Percentiles rank a stretch among this genome's conserved stretches.
Conservation (phyloP, 2,329 filamentous ascomycete species). For the Trichocomaceae sp. region DNA sequence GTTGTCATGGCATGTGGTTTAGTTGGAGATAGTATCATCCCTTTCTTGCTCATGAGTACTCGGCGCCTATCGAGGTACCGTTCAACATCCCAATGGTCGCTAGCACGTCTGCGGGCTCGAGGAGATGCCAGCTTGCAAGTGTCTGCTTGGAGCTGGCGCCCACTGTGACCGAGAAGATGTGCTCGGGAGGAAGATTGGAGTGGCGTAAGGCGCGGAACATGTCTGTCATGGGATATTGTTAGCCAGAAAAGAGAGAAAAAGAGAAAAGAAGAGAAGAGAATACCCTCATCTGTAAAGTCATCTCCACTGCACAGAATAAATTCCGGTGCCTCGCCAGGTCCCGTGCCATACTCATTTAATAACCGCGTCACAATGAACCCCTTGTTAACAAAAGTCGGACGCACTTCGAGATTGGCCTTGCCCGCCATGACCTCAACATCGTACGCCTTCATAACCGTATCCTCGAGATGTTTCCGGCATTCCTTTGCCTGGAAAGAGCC, state of each 20-base stretch:
- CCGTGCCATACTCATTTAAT: constrained; percentile 61
- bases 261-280: constrained; percentile 4
- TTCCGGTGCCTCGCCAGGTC: constrained; percentile 57
- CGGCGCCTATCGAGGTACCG: constrained; percentile 23
- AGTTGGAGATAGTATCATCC: neutral
- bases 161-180: constrained; percentile 86
- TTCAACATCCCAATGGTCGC: constrained; percentile 54
- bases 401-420: constrained; percentile 93
- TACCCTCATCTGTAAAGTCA: constrained; percentile 94
- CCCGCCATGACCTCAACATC: constrained; percentile 95
- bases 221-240: constrained; percentile 37
- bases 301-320: constrained; percentile 90
- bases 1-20: neutral
- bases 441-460: constrained; percentile 68
- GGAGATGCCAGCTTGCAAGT: constrained; percentile 78
- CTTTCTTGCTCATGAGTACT: constrained; percentile 5
- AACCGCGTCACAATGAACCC: constrained; percentile 86
- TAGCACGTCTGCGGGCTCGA: constrained; percentile 84
- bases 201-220: constrained; percentile 74
- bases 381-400: constrained; percentile 97
- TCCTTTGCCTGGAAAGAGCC: constrained; percentile 72
- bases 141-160: constrained; percentile 90
- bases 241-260: neutral
- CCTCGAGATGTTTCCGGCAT: constrained; percentile 74
- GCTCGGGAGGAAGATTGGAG: constrained; percentile 51